phyloP scores from a whole-genome alignment of 192 early-diverging fungal genomes.

The Coemansia guatemalensis region DNA sequence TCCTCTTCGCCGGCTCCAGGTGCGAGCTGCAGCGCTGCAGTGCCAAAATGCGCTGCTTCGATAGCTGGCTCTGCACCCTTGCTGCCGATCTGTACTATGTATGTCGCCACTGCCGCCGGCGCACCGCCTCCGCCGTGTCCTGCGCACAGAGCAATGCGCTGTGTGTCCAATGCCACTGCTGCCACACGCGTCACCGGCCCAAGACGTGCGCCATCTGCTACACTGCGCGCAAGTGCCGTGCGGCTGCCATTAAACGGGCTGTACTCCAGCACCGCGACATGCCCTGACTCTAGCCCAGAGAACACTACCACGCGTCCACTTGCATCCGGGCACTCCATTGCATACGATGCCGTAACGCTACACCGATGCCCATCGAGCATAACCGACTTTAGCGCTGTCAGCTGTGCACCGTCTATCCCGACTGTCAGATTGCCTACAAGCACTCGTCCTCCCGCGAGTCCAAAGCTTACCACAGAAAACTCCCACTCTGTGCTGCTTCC shows the following conservation, averaged over 20 bases:
- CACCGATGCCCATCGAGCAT: constrained; percentile 15
- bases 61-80: not conserved
- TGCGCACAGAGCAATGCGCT: constrained; percentile 17
- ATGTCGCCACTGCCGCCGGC: constrained; percentile 11
- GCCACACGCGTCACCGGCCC: constrained; percentile 23
- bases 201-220: constrained; percentile 5
- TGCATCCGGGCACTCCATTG: constrained; percentile 14
- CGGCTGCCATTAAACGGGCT: constrained; percentile 22
- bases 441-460: constrained; percentile 18
- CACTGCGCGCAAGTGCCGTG: constrained; percentile 2
- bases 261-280: constrained; percentile 34
- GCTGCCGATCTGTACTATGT: constrained; percentile 4
- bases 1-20: not conserved
- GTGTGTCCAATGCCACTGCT: constrained; percentile 2
- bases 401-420: constrained; percentile 19
- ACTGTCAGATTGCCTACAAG: constrained; percentile 36
- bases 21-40: not conserved
- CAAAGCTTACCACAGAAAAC: constrained; percentile 39
- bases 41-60: not conserved
- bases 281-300: constrained; percentile 26
- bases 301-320: constrained; percentile 21
- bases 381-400: constrained; percentile 18
- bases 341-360: constrained; percentile 10
- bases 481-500: constrained; percentile 45
- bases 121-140: constrained; percentile 18